Base-by-base conservation (phyloP, 306 rosid genomes). In the Ziziphus jujuba region DNA sequence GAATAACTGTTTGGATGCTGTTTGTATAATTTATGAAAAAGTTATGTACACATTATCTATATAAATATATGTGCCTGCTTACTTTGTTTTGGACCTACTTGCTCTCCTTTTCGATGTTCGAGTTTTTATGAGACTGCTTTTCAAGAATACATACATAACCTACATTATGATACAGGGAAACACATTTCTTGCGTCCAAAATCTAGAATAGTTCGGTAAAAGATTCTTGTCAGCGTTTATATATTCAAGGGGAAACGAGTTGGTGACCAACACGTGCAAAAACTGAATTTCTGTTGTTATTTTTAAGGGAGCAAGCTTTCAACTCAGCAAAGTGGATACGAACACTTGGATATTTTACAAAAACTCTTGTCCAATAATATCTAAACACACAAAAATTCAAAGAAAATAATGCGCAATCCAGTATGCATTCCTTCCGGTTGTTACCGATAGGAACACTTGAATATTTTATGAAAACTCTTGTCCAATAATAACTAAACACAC, bases 361-460 rank as follows among this genome's bases (percentile, higher is more conserved):
- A 66, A 43, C 21, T 23, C 40, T 13, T 23, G 47, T 38, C 60
- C 64, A 51, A 53, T 5, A 62, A 66, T 45, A 71, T 44, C 61
- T 3, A 56, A 59, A 24, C 64, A 63, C 9, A 31, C 81, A 72
- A 78, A 69, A 52, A 60, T 74, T 22, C 74, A 68, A 71, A 59
- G 82, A 79, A 57, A 45, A 65, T 62, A 23, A 31, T 14, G 50
- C 71, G 49, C 54, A 75, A 66, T 22, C 44, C 56, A 36, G 61
- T 38, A 61, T 21, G 56, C 21, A 63, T 38, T 55, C 43, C 60
- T 62, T 69, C 78, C 77, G 28, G 66, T 72, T 44, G 90, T 84
- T 79, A 79, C 89, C 34, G n/a, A n/a, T n/a, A n/a, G n/a, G n/a
- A n/a, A n/a, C n/a, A n/a, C n/a, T n/a, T n/a, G n/a, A n/a, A n/a